Conservation (phyloP, 805 yeast species). For the Starmera pachycereana region DNA sequence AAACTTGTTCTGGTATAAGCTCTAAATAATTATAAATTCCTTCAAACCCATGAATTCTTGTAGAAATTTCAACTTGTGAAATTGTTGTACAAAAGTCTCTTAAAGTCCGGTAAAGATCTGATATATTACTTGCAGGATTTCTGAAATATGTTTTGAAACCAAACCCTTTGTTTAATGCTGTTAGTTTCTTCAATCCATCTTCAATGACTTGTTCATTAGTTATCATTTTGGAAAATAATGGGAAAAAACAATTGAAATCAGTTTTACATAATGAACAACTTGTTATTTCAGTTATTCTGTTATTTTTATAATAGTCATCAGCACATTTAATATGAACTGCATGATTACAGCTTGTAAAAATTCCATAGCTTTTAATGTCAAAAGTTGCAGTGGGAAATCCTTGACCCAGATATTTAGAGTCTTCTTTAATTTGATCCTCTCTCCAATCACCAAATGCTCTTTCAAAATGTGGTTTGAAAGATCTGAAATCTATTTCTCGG, state of each 20-base stretch:
- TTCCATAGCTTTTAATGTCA: slow-evolving; percentile 3
- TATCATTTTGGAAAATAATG: slow-evolving; percentile 42
- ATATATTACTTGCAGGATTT: neutral
- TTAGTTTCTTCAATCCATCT: neutral
- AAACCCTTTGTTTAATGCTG: neutral
- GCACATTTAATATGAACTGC: slow-evolving; percentile 83
- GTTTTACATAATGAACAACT: slow-evolving; percentile 94
- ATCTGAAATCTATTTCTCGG: slow-evolving; percentile 14
- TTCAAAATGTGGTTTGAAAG: neutral
- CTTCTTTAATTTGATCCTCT: slow-evolving; percentile 10
- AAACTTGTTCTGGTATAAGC: slow-evolving; percentile 28
- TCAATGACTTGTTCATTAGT: slow-evolving; percentile 14
- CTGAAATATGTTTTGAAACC: neutral
- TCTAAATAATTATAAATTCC: slow-evolving; percentile 22
- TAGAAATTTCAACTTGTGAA: slow-evolving; percentile 47
- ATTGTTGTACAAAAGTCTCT: slow-evolving; percentile 32
- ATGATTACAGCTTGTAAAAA: slow-evolving; percentile 73
- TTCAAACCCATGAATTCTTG: slow-evolving; percentile 34
- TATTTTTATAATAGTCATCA: slow-evolving; percentile 51
- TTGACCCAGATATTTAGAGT: slow-evolving; percentile 19
- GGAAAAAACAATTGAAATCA: slow-evolving; percentile 64
- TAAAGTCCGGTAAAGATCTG: neutral
- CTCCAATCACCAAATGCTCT: slow-evolving; percentile 14
- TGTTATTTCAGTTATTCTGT: slow-evolving; percentile 21
- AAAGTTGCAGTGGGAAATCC: slow-evolving; percentile 14